Conservation (phyloP, 768 basidiomycete genomes). For the Naganishia antarctica region DNA sequence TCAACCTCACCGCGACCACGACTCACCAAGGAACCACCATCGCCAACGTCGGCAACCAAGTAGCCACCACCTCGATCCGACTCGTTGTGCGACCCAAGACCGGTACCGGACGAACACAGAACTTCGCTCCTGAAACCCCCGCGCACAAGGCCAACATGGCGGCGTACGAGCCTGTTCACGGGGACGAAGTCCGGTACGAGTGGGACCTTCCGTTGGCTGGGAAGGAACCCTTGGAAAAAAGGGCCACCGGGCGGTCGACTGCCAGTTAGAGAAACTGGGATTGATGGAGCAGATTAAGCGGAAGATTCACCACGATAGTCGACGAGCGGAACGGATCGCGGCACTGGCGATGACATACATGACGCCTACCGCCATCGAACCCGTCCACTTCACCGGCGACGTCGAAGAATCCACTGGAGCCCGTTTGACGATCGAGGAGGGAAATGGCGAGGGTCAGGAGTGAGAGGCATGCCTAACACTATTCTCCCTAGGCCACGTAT, state of each 20-base stretch:
- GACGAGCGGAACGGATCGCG: neutral
- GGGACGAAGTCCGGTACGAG: neutral
- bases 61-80: neutral
- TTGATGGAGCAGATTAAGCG: neutral
- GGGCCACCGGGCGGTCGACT: neutral
- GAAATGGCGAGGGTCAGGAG: slow-evolving; percentile 2
- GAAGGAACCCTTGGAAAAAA: neutral
- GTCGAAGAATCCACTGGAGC: neutral
- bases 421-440: neutral
- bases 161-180: neutral
- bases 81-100: neutral
- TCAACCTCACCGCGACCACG: neutral
- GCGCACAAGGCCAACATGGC: neutral
- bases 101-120: neutral
- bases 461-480: slow-evolving; percentile 1
- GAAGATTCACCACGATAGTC: neutral
- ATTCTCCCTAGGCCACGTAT: too few species aligned
- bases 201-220: neutral
- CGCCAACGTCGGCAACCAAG: neutral
- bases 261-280: neutral
- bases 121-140: neutral
- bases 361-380: neutral
- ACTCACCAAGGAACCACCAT: neutral
- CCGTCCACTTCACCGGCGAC: neutral
- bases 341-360: neutral